Evolutionary conservation across 2,329 filamentous ascomycete species (phyloP), one percentile per base, ranked within the genome.

Genomic region (Thermoascus crustaceus): DNA sequence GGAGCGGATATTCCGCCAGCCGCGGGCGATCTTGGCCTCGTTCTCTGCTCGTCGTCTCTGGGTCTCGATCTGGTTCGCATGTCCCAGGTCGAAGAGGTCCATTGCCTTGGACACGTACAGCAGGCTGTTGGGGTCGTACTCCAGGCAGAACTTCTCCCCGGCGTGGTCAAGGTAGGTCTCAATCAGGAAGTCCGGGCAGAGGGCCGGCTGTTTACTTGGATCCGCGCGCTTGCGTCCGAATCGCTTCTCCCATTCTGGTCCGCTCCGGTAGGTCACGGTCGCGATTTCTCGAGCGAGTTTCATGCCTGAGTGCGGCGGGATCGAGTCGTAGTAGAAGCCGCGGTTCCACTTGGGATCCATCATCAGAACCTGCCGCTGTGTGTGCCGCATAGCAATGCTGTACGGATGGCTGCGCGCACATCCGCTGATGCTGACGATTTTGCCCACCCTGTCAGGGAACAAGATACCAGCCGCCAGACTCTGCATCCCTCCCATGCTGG

Each of bases 401-500:
- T 98, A 98, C 0, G 91, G 91, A 58, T 98, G 91, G 49, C 84
- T 93, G 44, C 91, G 74, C 1, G 89, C 91, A 60, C 91, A 98
- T 8, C 89, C 91, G 53, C 84, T 93, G 54, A 96, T 91, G 52
- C 80, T 89, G 23, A 87, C 85, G 43, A 98, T 76, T 46, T 82
- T 80, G 24, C 78, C 78, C 2, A 98, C 82, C 21, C 89, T 75
- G 24, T 84, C 76, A 0, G 87, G 84, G 57, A 89, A 94, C 19
- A 94, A 65, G 1, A 84, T 78, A 3, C 85, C 91, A 0, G 86
- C 84, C 5, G 88, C 88, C 4, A 98, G 73, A 48, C 85, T 91
- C 58, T 94, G 89, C 91, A 98, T 98, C 36, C 91, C 91, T 35
- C 91, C 91, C 91, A 98, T 98, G 60, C 86, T 94, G 4, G 85